These are phyloP conservation scores for Pelargonium nanum DNA, from an alignment of 345 rosid species.

Conservation along the genomic window DNA sequence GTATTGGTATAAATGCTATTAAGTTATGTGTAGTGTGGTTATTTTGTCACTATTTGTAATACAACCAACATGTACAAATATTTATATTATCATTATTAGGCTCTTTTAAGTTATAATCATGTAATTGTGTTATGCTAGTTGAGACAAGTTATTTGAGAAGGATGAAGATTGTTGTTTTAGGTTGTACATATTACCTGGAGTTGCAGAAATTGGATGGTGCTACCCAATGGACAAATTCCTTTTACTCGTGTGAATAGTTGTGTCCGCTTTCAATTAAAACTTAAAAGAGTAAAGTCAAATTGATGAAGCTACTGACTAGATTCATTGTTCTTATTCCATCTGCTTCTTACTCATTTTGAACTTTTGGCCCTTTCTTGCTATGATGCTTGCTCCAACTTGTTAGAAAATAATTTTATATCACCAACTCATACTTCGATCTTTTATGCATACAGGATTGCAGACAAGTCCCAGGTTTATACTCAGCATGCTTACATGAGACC, in stretches of 20 bases:
- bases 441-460: slow-evolving; percentile 63
- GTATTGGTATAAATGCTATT: not conserved
- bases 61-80: not conserved
- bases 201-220: too few species aligned
- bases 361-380: too few species aligned
- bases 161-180: not conserved
- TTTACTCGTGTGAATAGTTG: too few species aligned
- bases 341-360: too few species aligned
- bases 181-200: too few species aligned
- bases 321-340: not conserved
- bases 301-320: not conserved
- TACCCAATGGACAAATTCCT: too few species aligned
- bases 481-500: slow-evolving; percentile 99
- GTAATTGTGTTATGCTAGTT: not conserved
- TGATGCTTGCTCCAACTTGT: not conserved
- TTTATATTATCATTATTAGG: not conserved
- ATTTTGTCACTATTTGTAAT: not conserved
- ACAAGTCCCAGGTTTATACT: slow-evolving; percentile 93
- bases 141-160: not conserved
- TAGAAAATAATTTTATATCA: not conserved
- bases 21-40: not conserved
- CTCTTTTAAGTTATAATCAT: not conserved
- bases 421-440: too few species aligned
- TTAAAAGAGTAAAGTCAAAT: too few species aligned
- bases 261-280: too few species aligned